These are phyloP conservation scores for Amauroascus verrucosus DNA, from an alignment of 2,329 filamentous ascomycete genomes.

Conservation along the genomic window DNA sequence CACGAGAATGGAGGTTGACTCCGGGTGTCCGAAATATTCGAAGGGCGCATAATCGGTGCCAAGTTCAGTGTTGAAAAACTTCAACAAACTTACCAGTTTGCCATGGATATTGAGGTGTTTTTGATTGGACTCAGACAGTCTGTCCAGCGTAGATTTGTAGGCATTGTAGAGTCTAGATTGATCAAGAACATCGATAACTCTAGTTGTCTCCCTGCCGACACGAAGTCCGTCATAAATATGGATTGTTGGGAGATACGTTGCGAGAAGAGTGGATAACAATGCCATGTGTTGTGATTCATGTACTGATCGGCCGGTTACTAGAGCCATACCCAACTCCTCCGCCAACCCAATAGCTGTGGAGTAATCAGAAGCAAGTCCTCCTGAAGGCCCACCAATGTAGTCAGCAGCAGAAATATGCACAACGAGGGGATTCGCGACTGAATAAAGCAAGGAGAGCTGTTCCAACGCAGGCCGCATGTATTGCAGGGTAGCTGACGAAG, in stretches of 20 bases:
- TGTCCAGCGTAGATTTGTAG: slow-evolving; percentile 55
- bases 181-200: slow-evolving; percentile 72
- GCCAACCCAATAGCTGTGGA: slow-evolving; percentile 65
- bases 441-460: slow-evolving; percentile 83
- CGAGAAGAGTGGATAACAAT: slow-evolving; percentile 71
- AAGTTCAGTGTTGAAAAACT: slow-evolving; percentile 76
- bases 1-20: slow-evolving; percentile 73
- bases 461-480: slow-evolving; percentile 76
- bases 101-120: slow-evolving; percentile 61
- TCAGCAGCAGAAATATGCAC: slow-evolving; percentile 87
- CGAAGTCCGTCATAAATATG: slow-evolving; percentile 83
- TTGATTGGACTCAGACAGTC: slow-evolving; percentile 51
- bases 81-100: slow-evolving; percentile 59
- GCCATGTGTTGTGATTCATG: slow-evolving; percentile 95
- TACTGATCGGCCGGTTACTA: slow-evolving; percentile 74
- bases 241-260: slow-evolving; percentile 67
- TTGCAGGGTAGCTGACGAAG: slow-evolving; percentile 70
- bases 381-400: slow-evolving; percentile 55
- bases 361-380: slow-evolving; percentile 79
- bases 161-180: slow-evolving; percentile 57
- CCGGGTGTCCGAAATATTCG: slow-evolving; percentile 79
- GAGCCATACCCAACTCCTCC: slow-evolving; percentile 79
- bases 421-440: slow-evolving; percentile 83
- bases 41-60: slow-evolving; percentile 89
- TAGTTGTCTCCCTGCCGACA: slow-evolving; percentile 69